phyloP scores from a whole-genome alignment of 495 filamentous ascomycete species.

The Neurospora tetrasperma region DNA sequence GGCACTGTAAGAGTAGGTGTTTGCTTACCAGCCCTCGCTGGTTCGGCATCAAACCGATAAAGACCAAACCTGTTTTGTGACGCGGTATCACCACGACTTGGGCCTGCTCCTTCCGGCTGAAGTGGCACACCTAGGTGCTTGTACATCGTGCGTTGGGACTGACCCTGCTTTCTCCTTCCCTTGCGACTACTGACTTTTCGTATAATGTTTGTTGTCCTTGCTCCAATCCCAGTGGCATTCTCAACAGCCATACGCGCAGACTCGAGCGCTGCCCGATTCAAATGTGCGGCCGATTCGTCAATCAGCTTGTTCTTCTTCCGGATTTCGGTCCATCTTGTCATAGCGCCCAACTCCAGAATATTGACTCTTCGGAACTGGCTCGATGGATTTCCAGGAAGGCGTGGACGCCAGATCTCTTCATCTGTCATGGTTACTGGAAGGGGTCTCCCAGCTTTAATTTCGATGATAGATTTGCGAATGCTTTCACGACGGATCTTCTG shows the following conservation, averaged over 20 bases:
- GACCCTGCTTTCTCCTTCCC: conserved; percentile 5
- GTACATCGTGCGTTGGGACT: neutral
- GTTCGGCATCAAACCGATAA: neutral
- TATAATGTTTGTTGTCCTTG: conserved; percentile 23
- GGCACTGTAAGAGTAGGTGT: neutral
- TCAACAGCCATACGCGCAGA: conserved; percentile 26
- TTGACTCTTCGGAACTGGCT: conserved; percentile 56
- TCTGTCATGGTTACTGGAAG: conserved; percentile 32
- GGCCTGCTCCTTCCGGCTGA: neutral
- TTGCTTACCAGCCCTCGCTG: neutral
- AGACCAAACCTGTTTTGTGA: neutral
- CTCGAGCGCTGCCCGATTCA: conserved; percentile 30
- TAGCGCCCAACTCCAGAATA: conserved; percentile 51
- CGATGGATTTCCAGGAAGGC: conserved; percentile 57
- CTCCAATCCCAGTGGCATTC: conserved; percentile 21
- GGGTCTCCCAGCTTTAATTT: neutral
- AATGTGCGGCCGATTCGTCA: conserved; percentile 28
- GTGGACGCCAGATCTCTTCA: conserved; percentile 52
- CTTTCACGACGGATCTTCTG: conserved; percentile 32
- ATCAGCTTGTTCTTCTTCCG: conserved; percentile 53
- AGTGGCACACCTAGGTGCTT: neutral
- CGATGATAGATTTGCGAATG: conserved; percentile 10
- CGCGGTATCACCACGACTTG: neutral
- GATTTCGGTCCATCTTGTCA: conserved; percentile 63
- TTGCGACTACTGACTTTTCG: conserved; percentile 27